Percentiles rank a stretch among this genome's conserved stretches.
phyloP scores from a whole-genome alignment of 202 grass and related monocot species.

The Panicum virgatum region DNA sequence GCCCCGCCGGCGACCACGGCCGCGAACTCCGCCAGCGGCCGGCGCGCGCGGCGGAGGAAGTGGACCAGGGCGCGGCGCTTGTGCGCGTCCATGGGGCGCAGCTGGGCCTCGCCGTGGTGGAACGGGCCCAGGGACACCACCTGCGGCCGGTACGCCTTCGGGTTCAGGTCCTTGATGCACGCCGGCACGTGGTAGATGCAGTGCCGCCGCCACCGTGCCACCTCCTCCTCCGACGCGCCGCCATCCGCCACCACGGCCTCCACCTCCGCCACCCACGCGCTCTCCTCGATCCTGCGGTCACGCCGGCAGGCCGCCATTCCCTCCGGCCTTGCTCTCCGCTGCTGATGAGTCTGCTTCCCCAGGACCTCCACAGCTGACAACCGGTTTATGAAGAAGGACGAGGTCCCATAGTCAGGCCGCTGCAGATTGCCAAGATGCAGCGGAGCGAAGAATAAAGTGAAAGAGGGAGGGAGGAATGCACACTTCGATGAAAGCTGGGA shows the following conservation, averaged over 20 bases:
- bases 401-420: neutral
- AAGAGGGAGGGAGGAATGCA: neutral
- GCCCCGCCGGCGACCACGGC: slow-evolving; percentile 6
- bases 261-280: slow-evolving; percentile 48
- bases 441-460: neutral
- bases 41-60: slow-evolving; percentile 44
- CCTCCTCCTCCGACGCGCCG: slow-evolving; percentile 18
- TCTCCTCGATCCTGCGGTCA: neutral
- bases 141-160: slow-evolving; percentile 69
- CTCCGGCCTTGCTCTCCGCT: neutral
- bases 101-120: slow-evolving; percentile 38
- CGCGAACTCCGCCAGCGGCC: slow-evolving; percentile 32
- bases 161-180: slow-evolving; percentile 68
- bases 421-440: neutral
- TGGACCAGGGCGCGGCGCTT: slow-evolving; percentile 55
- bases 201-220: slow-evolving; percentile 35
- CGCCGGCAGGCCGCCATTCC: neutral
- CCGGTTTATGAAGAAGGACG: neutral
- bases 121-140: slow-evolving; percentile 47
- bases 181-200: slow-evolving; percentile 64
- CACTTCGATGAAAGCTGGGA: neutral
- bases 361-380: neutral
- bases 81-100: slow-evolving; percentile 40
- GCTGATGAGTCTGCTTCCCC: neutral
- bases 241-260: slow-evolving; percentile 1